Percentiles rank a stretch among this genome's conserved stretches.
phyloP scores from a whole-genome alignment of 106 monocot genomes.

The Dendrobium nobile region DNA sequence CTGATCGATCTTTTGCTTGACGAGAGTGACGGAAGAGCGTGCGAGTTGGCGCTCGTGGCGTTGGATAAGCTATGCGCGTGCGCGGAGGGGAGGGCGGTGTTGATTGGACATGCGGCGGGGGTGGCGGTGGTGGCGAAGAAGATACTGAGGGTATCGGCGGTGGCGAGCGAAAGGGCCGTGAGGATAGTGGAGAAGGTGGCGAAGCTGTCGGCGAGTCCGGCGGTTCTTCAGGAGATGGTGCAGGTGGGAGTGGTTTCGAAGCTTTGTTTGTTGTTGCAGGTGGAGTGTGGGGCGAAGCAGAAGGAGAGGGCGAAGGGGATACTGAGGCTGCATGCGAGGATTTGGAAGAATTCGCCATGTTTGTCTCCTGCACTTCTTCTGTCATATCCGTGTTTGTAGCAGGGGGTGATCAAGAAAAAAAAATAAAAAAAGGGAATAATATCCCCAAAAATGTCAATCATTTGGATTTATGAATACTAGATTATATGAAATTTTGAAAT shows the following conservation, averaged over 20 bases:
- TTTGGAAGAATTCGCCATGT: slow-evolving; percentile 38
- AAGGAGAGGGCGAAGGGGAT: slow-evolving; percentile 57
- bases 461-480: too few species aligned
- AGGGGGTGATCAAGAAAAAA: too few species aligned
- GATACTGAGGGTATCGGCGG: slow-evolving; percentile 41
- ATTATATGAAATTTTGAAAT: too few species aligned
- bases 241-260: slow-evolving; percentile 50
- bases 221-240: slow-evolving; percentile 60
- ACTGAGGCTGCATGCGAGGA: slow-evolving; percentile 39
- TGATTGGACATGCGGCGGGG: slow-evolving; percentile 50
- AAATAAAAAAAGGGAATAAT: too few species aligned
- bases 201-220: slow-evolving; percentile 29
- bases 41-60: slow-evolving; percentile 42
- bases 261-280: slow-evolving; percentile 38
- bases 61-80: slow-evolving; percentile 53
- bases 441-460: too few species aligned
- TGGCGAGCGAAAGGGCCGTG: slow-evolving; percentile 49
- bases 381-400: background rate
- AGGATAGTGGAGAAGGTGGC: slow-evolving; percentile 38
- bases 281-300: slow-evolving; percentile 32
- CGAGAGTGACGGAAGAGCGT: slow-evolving; percentile 15
- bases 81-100: slow-evolving; percentile 63
- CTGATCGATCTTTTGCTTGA: slow-evolving; percentile 58
- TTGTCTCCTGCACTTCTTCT: background rate
- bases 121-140: slow-evolving; percentile 59